Base-by-base conservation (phyloP, 352 stramenopile genomes). In the Globisporangium orthogonon region DNA sequence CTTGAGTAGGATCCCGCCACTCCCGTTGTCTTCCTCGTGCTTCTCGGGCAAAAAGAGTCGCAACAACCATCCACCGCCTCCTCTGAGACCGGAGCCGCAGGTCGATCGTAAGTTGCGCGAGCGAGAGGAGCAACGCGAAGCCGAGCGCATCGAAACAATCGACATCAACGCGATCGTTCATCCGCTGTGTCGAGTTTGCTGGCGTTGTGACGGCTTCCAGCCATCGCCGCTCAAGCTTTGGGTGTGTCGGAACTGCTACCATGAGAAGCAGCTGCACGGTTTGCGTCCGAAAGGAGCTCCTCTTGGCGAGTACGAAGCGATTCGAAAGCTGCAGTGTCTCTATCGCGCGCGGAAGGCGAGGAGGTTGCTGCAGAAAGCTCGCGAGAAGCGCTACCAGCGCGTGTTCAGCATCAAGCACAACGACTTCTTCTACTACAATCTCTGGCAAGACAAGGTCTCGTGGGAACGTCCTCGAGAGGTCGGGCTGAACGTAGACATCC, bases 361-460 rank as follows among this genome's bases (percentile, higher is more conserved):
- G 17, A 63, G 66, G 0, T 58, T 88, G 18, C 52, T 92, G 39
- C 71, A 89, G 33, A 66, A 64, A 43, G 72, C 76, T 7, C 63
- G 79, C 28, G 76, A 89, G 52, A 72, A 78, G 53, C 76, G 77
- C 41, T 87, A 88, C 52, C 76, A 92, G 58, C 69, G 78, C 14
- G 70, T 92, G 10, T 92, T 89, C 62, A 88, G 76, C 39, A 88
- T 90, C 56, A 65, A 66, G 3, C 82, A 92, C 74, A 66, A 84
- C 50, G 60, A 67, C 10, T 92, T 92, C 52, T 92, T 92, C 60
- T 89, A 78, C 62, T 90, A 86, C 70, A 88, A 92, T 49, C 53
- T 79, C 14, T 90, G 79, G 79, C 69, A 68, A 6, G 61, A 63
- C 18, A 58, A 45, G 5, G 74, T 74, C 18, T 74, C 77, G 4